Evolutionary conservation across 192 early-diverging fungal species (phyloP), one percentile per base, ranked within the genome.

Genomic region (Physocladia obscura): DNA sequence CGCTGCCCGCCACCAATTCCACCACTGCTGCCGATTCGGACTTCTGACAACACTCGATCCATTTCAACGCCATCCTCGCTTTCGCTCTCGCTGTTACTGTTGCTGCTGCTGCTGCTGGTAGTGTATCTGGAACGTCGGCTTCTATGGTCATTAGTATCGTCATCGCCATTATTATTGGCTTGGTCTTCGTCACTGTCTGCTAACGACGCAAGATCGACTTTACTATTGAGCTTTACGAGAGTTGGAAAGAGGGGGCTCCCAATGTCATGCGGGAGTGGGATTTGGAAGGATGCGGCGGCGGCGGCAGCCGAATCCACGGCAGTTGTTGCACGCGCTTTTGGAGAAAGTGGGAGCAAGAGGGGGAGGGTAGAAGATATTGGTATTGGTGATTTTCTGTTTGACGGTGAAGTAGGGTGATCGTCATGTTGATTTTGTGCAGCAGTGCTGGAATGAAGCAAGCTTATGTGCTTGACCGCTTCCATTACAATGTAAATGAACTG

Each of bases 401-500:
- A n/a, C 11, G n/a, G 48, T 27, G 44, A 22, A 29, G 62, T n/a
- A 52, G 15, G 62, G 29, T 57, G 68, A 56, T 48, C 57, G 19
- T 60, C 60, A 59, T 52, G 61, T 22, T 8, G 13, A 22, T 73
- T 50, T 32, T 57, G 44, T 62, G 47, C 47, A 44, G 50, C 62
- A 49, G 13, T 35, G 3, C n/a, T 62, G 22, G 40, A 30, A 11
- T 38, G 55, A 44, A 57, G 11, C 35, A 49, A 68, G 36, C 65
- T 68, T 0, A 68, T 68, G 52, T 68, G 50, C 35, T 68, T 68
- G 17, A 68, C 65, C 11, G 65, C 62, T 35, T 83, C 78, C 78
- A 80, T 78, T 1, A 80, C 81, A 36, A 83, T 52, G 50, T 78
- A 83, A 29, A 73, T 70, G 49, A 80, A 80, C 69, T 69, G 62